phyloP scores from a whole-genome alignment of 768 basidiomycete genomes.

The Peribolospora baueri region DNA sequence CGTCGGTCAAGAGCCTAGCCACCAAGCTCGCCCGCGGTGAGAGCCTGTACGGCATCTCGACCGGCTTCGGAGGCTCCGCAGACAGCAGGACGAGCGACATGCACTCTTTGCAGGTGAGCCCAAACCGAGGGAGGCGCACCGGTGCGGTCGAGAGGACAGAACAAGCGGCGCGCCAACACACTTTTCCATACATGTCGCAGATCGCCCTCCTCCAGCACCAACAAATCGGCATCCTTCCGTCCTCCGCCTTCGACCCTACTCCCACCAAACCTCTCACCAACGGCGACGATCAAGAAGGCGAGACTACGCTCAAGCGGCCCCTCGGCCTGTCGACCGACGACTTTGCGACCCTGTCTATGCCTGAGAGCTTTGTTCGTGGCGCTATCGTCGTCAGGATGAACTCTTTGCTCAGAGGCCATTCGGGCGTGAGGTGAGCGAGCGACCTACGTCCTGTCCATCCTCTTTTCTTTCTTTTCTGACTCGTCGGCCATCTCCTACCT shows the following conservation, averaged over 20 bases:
- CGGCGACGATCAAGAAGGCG: neutral
- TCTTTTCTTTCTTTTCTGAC: slow-evolving; percentile 57
- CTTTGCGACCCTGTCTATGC: slow-evolving; percentile 44
- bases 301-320: neutral
- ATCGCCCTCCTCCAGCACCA: slow-evolving; percentile 47
- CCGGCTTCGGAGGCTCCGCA: slow-evolving; percentile 66
- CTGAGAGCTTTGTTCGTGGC: slow-evolving; percentile 65
- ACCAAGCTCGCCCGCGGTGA: no score
- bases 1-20: no score
- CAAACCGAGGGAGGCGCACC: neutral
- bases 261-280: slow-evolving; percentile 24
- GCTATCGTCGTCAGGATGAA: slow-evolving; percentile 72
- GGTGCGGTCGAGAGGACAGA: neutral
- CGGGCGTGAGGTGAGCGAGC: neutral
- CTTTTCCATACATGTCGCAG: neutral
- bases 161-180: neutral
- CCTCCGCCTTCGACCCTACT: neutral
- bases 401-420: slow-evolving; percentile 20
- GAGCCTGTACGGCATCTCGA: slow-evolving; percentile 50
- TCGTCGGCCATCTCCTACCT: slow-evolving; percentile 47
- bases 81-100: slow-evolving; percentile 59
- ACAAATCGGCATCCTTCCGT: slow-evolving; percentile 39
- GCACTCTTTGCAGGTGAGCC: slow-evolving; percentile 34
- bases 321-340: slow-evolving; percentile 46
- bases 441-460: slow-evolving; percentile 31